These are phyloP conservation scores for Diaporthe batatas DNA, from an alignment of 2,329 filamentous ascomycete species.

Conservation along the genomic window DNA sequence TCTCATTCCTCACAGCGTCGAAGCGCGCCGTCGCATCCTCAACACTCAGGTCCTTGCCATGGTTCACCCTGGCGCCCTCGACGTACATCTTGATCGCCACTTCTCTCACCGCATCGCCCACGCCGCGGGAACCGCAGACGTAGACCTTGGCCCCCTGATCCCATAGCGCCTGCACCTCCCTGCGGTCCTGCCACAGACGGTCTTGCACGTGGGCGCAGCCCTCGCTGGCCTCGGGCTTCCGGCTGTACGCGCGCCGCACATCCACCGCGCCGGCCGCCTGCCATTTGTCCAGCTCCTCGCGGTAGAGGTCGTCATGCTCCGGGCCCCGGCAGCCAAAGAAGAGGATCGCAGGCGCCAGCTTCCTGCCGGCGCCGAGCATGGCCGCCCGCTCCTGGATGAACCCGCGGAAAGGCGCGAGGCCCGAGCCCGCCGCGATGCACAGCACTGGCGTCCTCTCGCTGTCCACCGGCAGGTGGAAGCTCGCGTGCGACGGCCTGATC, in stretches of 20 bases:
- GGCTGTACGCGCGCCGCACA: conserved; percentile 72
- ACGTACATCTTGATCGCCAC: conserved; percentile 52
- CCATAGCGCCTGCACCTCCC: conserved; percentile 53
- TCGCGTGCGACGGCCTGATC: conserved; percentile 57
- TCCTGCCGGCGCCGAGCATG: conserved; percentile 60
- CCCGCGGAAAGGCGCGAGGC: conserved; percentile 72
- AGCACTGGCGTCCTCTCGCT: conserved; percentile 62
- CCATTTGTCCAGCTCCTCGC: conserved; percentile 71
- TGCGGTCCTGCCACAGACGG: conserved; percentile 60
- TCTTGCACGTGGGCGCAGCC: conserved; percentile 58
- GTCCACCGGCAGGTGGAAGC: conserved; percentile 63
- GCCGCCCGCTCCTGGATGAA: conserved; percentile 73
- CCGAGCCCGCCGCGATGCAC: conserved; percentile 65
- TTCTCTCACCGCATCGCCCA: conserved; percentile 58
- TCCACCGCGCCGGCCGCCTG: conserved; percentile 70
- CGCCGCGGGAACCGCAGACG: conserved; percentile 68
- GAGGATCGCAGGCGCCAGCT: conserved; percentile 71
- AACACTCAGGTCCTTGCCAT: conserved; percentile 44
- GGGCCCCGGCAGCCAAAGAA: conserved; percentile 74
- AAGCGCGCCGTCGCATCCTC: conserved; percentile 59
- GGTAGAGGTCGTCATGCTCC: conserved; percentile 71
- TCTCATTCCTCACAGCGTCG: conserved; percentile 64
- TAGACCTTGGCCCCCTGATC: conserved; percentile 63
- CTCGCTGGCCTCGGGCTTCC: conserved; percentile 57
- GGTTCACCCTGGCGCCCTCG: conserved; percentile 49